A percentile compares a stretch with the other conserved stretches of the same genome.
phyloP scores from a whole-genome alignment of 2,329 filamentous ascomycete species.

The Anthostomella pinea region DNA sequence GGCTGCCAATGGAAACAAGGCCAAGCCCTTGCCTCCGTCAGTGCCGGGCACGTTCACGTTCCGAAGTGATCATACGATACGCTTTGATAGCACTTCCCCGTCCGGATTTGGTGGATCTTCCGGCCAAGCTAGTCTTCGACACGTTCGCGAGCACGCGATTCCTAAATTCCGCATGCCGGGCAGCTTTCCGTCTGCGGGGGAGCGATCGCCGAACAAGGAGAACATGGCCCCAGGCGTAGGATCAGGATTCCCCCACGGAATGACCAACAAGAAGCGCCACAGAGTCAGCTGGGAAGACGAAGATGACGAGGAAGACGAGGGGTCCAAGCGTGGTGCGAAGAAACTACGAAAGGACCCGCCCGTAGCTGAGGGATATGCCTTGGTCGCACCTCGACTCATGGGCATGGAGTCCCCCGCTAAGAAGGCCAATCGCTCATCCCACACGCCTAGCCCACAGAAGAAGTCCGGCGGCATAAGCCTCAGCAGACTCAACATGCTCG shows the following conservation, averaged over 20 bases:
- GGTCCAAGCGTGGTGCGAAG: slow-evolving; percentile 52
- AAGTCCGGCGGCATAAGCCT: slow-evolving; percentile 52
- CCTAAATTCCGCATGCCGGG: slow-evolving; percentile 50
- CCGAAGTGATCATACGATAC: slow-evolving; percentile 63
- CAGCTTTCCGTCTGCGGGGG: slow-evolving; percentile 43
- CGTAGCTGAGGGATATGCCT: slow-evolving; percentile 49
- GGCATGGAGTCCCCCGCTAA: slow-evolving; percentile 35
- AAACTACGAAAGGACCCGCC: slow-evolving; percentile 50
- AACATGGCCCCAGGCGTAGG: slow-evolving; percentile 26
- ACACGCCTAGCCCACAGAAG: slow-evolving; percentile 47
- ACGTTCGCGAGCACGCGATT: slow-evolving; percentile 53
- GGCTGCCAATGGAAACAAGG: slow-evolving; percentile 22
- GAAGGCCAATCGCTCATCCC: slow-evolving; percentile 21
- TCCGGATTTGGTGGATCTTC: slow-evolving; percentile 54
- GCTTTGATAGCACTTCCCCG: slow-evolving; percentile 48
- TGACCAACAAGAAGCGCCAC: slow-evolving; percentile 64
- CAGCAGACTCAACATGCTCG: slow-evolving; percentile 60
- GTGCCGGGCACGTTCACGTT: slow-evolving; percentile 62
- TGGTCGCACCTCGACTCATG: slow-evolving; percentile 48
- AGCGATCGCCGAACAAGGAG: slow-evolving; percentile 28
- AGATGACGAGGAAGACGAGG: slow-evolving; percentile 46
- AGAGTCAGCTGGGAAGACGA: slow-evolving; percentile 57
- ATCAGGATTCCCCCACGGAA: slow-evolving; percentile 56
- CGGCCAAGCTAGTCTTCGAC: slow-evolving; percentile 60
- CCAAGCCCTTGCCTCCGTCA: slow-evolving; percentile 33